A percentile compares a stretch with the other conserved stretches of the same genome.
These are phyloP conservation scores for Aaosphaeria pasadenensis DNA, from an alignment of 2,329 filamentous ascomycete genomes.

Conservation along the genomic window DNA sequence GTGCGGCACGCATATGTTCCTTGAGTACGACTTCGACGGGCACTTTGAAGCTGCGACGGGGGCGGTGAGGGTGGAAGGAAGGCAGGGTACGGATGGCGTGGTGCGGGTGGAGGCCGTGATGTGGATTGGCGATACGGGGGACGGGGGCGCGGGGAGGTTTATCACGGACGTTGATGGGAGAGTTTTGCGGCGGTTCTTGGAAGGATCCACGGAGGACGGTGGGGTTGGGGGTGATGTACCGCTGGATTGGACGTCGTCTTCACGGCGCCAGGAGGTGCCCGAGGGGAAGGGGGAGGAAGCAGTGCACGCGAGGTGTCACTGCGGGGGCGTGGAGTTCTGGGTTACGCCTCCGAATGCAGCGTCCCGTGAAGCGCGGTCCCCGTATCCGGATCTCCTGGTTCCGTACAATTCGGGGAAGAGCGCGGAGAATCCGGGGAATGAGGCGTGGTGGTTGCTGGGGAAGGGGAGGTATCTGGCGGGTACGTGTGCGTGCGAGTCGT, in stretches of 20 bases:
- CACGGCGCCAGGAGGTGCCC: no score
- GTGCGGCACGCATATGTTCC: slow-evolving; percentile 48
- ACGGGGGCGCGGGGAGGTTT: slow-evolving; percentile 52
- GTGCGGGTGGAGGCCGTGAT: slow-evolving; percentile 37
- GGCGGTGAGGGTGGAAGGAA: slow-evolving; percentile 24
- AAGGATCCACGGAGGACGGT: background rate
- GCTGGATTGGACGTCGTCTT: background rate
- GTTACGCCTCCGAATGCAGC: slow-evolving; percentile 31
- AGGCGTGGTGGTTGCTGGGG: slow-evolving; percentile 28
- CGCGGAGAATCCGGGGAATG: slow-evolving; percentile 12
- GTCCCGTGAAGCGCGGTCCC: slow-evolving; percentile 31
- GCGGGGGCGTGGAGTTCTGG: slow-evolving; percentile 44
- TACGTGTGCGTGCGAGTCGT: slow-evolving; percentile 49
- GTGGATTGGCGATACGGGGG: slow-evolving; percentile 50
- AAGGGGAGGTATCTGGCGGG: slow-evolving; percentile 38
- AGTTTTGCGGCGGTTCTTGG: slow-evolving; percentile 10
- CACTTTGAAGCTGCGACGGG: slow-evolving; percentile 43
- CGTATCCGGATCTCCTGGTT: slow-evolving; percentile 39
- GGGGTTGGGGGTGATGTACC: background rate
- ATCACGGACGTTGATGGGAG: slow-evolving; percentile 35
- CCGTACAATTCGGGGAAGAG: slow-evolving; percentile 7
- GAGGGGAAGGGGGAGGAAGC: no score
- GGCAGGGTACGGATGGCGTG: slow-evolving; percentile 26
- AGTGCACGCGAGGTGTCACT: slow-evolving; percentile 45
- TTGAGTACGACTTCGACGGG: slow-evolving; percentile 22